These are phyloP conservation scores for Curvularia hawaiiensis DNA, from an alignment of 2,329 filamentous ascomycete genomes.

Conservation along the genomic window DNA sequence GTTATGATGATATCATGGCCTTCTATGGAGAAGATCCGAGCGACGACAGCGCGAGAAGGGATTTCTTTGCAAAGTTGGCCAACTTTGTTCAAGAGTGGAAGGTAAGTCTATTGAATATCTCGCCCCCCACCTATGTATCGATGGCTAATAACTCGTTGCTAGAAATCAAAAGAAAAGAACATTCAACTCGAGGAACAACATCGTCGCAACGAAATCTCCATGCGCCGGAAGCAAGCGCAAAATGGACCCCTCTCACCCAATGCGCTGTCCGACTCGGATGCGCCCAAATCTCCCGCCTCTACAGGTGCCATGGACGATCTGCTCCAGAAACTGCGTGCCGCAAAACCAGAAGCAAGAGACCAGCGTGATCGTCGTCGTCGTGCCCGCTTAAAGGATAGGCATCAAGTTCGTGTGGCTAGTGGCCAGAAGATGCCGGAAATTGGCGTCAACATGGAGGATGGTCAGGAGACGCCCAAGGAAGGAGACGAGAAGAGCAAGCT, in stretches of 20 bases:
- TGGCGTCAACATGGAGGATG: conserved; percentile 56
- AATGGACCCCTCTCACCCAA: conserved; percentile 57
- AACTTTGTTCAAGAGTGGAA: conserved; percentile 93
- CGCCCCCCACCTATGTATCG: background rate
- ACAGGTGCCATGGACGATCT: conserved; percentile 96
- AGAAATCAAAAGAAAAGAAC: conserved; percentile 94
- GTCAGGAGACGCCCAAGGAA: conserved; percentile 28
- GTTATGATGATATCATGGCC: conserved; percentile 92
- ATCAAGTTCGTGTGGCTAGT: conserved; percentile 87
- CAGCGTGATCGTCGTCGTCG: conserved; percentile 86
- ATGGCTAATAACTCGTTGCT: conserved; percentile 19
- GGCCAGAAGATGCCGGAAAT: conserved; percentile 85
- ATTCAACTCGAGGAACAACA: conserved; percentile 78
- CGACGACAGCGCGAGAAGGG: conserved; percentile 90
- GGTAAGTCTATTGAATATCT: conserved; percentile 49
- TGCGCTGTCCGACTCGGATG: conserved; percentile 52
- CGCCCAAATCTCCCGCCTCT: conserved; percentile 64
- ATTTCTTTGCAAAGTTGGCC: conserved; percentile 95
- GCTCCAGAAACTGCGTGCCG: conserved; percentile 91
- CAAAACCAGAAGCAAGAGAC: conserved; percentile 86
- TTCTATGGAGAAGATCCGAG: conserved; percentile 94
- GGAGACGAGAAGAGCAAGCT: conserved; percentile 51
- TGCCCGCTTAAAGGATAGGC: conserved; percentile 85
- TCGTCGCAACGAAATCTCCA: conserved; percentile 84
- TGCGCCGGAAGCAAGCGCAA: conserved; percentile 74